Evolutionary conservation across 2,329 filamentous ascomycete species (phyloP).

Genomic region (Paraconiothyrium brasiliense): DNA sequence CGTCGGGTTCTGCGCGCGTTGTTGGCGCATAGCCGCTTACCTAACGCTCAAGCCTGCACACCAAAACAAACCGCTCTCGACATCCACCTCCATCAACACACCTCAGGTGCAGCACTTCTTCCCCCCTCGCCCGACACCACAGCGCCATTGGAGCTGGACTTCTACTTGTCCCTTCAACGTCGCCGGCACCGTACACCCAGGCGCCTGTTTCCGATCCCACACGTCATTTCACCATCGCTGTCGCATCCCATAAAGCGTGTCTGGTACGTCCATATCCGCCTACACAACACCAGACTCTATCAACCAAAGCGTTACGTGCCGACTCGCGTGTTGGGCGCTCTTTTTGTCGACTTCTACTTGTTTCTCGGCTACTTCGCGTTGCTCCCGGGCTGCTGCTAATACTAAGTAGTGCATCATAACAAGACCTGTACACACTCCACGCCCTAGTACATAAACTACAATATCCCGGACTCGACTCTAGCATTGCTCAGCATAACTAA

Average conservation of each 20-base stretch:
- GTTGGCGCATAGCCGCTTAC: constrained; percentile 39
- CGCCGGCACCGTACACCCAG: constrained; percentile 37
- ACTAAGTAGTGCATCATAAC: constrained; percentile 49
- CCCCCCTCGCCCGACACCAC: constrained; percentile 33
- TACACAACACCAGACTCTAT: constrained; percentile 36
- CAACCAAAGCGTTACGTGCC: constrained; percentile 32
- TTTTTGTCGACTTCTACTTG: constrained; percentile 34
- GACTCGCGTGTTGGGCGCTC: constrained; percentile 30
- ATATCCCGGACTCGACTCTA: constrained; percentile 37
- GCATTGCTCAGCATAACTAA: constrained; percentile 48
- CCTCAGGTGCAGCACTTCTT: constrained; percentile 42
- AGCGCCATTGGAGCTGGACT: constrained; percentile 46
- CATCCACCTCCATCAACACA: constrained; percentile 46
- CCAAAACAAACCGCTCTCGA: constrained; percentile 48
- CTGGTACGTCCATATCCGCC: constrained; percentile 38
- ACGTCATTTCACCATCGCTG: constrained; percentile 47
- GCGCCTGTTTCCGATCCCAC: constrained; percentile 37
- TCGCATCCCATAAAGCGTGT: constrained; percentile 43
- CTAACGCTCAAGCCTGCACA: constrained; percentile 30
- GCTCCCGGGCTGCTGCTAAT: constrained; percentile 38
- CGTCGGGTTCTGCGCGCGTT: constrained; percentile 38
- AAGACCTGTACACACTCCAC: constrained; percentile 40
- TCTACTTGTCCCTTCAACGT: constrained; percentile 38
- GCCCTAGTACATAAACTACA: constrained; percentile 35
- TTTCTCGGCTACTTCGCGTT: constrained; percentile 26